phyloP scores from a whole-genome alignment of 2,329 filamentous ascomycete genomes.

The Sclerotinia trifoliorum region DNA sequence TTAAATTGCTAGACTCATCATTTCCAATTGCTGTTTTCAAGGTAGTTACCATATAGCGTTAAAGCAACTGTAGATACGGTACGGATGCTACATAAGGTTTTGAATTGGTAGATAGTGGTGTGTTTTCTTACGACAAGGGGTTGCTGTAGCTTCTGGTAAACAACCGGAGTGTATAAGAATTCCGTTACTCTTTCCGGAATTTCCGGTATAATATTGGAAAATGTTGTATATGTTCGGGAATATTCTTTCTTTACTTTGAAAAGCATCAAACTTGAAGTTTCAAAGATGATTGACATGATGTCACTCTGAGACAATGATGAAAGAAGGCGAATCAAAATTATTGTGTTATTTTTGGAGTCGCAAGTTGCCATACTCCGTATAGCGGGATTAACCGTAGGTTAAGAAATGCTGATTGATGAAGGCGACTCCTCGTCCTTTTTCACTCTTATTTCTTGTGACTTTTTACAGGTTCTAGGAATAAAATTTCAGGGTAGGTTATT shows the following conservation, averaged over 20 bases:
- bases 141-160: no score
- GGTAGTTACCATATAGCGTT: background rate
- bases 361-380: background rate
- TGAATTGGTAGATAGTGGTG: background rate
- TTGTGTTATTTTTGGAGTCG: background rate
- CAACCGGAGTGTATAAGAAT: background rate
- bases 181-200: background rate
- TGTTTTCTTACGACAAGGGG: background rate
- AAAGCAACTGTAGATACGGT: background rate
- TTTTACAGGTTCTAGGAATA: no score
- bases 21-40: background rate
- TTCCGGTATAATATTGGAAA: background rate
- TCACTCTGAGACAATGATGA: conserved; percentile 1
- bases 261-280: background rate
- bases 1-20: conserved; percentile 11
- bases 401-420: background rate
- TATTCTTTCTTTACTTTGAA: background rate
- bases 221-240: no score
- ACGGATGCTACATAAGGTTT: background rate
- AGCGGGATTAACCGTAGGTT: no score
- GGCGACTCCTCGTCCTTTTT: no score
- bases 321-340: background rate
- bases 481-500: no score
- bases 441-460: no score
- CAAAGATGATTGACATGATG: background rate